These are phyloP conservation scores for Ustilago sp. DNA, from an alignment of 1,284 basidiomycete genomes.

Conservation along the genomic window DNA sequence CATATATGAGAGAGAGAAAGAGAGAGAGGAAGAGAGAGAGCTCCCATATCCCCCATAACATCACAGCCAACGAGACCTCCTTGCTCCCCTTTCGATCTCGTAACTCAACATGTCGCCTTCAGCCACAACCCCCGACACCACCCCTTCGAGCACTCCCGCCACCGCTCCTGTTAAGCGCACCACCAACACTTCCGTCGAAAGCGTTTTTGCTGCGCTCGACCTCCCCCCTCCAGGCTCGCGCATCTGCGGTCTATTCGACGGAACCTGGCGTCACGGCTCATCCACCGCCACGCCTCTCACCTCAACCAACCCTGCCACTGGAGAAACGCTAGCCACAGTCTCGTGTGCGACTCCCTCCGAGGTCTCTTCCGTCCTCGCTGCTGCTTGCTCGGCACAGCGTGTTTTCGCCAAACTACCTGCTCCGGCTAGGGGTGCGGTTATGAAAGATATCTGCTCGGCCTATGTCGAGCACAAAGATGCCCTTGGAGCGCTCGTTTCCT, in stretches of 20 bases:
- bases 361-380: constrained; percentile 76
- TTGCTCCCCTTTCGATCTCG: neutral
- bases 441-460: constrained; percentile 86
- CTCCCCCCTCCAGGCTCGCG: constrained; percentile 41
- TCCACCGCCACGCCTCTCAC: constrained; percentile 22
- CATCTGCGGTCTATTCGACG: constrained; percentile 59
- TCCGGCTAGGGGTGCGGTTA: constrained; percentile 85
- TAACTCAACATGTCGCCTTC: constrained; percentile 16
- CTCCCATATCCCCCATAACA: neutral
- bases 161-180: constrained; percentile 1
- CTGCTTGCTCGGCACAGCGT: constrained; percentile 78
- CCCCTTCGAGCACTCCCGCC: constrained; percentile 5
- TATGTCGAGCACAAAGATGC: constrained; percentile 83
- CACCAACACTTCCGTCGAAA: constrained; percentile 15
- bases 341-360: constrained; percentile 77
- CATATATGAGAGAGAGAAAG: neutral
- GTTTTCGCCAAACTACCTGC: constrained; percentile 83
- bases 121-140: constrained; percentile 28
- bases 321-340: constrained; percentile 55
- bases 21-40: neutral
- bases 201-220: constrained; percentile 32
- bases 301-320: constrained; percentile 61
- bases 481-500: constrained; percentile 78
- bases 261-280: constrained; percentile 42
- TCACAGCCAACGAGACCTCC: neutral